These are phyloP conservation scores for Quercus cerris DNA, from an alignment of 306 rosid species.

Conservation along the genomic window DNA sequence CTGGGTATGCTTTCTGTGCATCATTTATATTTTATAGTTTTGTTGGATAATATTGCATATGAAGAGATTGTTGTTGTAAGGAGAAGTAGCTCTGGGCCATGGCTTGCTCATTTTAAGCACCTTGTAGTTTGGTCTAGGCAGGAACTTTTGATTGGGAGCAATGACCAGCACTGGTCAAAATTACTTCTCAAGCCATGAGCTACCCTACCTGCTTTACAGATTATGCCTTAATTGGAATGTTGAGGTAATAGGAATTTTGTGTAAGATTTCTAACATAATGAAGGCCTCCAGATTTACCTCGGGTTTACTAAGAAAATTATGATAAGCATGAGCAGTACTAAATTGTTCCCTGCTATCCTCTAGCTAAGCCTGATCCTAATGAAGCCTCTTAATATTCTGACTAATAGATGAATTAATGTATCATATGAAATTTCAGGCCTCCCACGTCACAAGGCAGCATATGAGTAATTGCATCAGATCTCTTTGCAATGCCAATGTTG, in stretches of 20 bases:
- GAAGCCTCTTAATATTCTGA: background rate
- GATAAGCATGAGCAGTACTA: background rate
- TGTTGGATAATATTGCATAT: background rate
- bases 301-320: background rate
- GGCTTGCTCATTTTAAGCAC: background rate
- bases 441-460: slow-evolving; percentile 45
- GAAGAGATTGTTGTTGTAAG: background rate
- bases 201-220: background rate
- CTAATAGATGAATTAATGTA: background rate
- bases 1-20: slow-evolving; percentile 53
- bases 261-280: background rate
- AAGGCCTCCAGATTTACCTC: background rate
- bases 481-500: slow-evolving; percentile 79
- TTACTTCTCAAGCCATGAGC: background rate
- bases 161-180: background rate
- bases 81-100: background rate
- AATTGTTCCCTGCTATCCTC: background rate
- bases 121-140: background rate
- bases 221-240: background rate
- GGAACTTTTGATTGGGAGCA: background rate
- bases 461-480: slow-evolving; percentile 67
- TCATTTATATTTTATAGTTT: slow-evolving; percentile 9
- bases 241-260: background rate
- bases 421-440: slow-evolving; percentile 55
- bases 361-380: background rate